Conservation (phyloP, 2,329 filamentous ascomycete species). For the Fusarium albidum region DNA sequence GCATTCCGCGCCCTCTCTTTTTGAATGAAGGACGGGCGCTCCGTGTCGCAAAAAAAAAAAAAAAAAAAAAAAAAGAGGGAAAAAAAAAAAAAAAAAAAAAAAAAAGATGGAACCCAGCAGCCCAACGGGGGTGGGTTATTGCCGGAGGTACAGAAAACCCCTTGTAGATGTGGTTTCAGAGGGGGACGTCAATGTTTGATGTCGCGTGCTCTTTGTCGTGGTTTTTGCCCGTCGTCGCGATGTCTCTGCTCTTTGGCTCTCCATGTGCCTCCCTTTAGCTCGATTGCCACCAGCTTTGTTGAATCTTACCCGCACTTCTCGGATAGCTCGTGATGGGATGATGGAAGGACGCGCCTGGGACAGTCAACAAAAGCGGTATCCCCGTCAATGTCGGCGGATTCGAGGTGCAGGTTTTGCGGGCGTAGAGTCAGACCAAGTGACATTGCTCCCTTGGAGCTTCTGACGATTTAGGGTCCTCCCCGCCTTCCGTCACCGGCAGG, state of each 20-base stretch:
- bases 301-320: not conserved
- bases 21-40: conserved; percentile 29
- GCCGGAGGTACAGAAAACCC: conserved; percentile 1
- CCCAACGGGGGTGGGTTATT: conserved; percentile 35
- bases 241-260: not conserved
- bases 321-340: not conserved
- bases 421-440: conserved; percentile 28
- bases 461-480: conserved; percentile 4
- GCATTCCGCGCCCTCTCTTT: conserved; percentile 1
- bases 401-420: conserved; percentile 38
- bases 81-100: no score
- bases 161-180: conserved; percentile 3
- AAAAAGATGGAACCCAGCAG: conserved; percentile 8
- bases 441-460: conserved; percentile 14
- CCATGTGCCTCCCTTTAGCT: no score
- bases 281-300: not conserved
- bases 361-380: conserved; percentile 16
- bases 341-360: not conserved
- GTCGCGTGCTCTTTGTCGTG: conserved; percentile 16
- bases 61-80: no score
- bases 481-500: conserved; percentile 16
- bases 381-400: conserved; percentile 32
- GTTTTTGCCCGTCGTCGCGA: not conserved
- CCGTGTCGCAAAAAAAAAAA: conserved; percentile 23
- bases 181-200: not conserved